Evolutionary conservation across 345 rosid genomes (phyloP).

Genomic region (Boechera stricta): DNA sequence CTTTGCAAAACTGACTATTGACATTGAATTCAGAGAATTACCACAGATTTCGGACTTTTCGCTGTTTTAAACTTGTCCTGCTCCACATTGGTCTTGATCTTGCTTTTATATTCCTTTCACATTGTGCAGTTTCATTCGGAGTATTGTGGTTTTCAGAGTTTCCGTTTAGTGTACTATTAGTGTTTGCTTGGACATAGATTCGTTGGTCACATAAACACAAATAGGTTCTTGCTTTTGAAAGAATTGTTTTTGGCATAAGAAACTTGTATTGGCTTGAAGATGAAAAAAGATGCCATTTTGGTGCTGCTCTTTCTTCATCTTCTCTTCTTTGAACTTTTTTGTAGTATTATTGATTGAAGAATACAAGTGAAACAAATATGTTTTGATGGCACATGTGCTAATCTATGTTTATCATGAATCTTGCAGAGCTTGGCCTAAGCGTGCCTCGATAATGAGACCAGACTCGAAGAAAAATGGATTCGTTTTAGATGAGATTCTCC

Average conservation of each 20-base stretch:
- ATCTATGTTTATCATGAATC: conserved; percentile 27
- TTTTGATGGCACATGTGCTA: conserved; percentile 22
- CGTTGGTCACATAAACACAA: not conserved
- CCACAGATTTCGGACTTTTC: not conserved
- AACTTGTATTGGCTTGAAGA: conserved; percentile 9
- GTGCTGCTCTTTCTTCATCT: conserved; percentile 1
- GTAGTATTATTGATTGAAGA: conserved; percentile 15
- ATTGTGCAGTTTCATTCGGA: not conserved
- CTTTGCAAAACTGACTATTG: not conserved
- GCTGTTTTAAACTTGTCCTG: not conserved
- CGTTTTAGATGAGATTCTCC: conserved; percentile 22
- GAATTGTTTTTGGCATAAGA: not conserved
- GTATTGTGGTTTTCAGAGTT: not conserved
- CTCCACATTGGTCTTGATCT: not conserved
- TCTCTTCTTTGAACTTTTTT: not conserved
- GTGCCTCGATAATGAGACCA: conserved; percentile 68
- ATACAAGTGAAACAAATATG: not conserved
- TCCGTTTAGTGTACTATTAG: not conserved
- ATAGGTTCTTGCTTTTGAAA: conserved; percentile 1
- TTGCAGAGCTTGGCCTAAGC: conserved; percentile 78
- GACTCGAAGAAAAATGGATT: conserved; percentile 24
- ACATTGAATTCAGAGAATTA: not conserved
- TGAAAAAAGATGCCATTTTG: conserved; percentile 1
- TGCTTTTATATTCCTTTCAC: not conserved
- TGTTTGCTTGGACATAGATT: not conserved